Conservation (phyloP, 2,329 filamentous ascomycete genomes). For the Thelonectria rubi region DNA sequence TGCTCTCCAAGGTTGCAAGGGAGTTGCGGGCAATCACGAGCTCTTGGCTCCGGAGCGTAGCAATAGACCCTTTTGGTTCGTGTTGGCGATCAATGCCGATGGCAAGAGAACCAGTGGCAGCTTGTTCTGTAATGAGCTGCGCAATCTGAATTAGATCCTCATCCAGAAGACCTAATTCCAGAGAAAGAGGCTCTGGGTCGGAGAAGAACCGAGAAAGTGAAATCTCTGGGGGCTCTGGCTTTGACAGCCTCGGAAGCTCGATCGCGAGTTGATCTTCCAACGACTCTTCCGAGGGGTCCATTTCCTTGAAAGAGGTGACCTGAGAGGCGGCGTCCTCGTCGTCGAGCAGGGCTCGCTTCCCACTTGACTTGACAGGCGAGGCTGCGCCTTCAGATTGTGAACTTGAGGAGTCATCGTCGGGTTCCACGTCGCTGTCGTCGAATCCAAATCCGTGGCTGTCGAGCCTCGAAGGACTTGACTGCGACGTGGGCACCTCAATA, state of each 20-base stretch:
- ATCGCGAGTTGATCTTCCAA: constrained; percentile 57
- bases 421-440: constrained; percentile 61
- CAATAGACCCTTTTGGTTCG: constrained; percentile 34
- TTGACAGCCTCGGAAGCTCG: constrained; percentile 60
- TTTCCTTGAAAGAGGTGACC: constrained; percentile 60
- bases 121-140: constrained; percentile 77
- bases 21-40: constrained; percentile 58
- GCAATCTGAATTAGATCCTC: constrained; percentile 72
- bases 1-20: constrained; percentile 57
- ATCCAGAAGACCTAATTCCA: constrained; percentile 59
- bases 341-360: constrained; percentile 53
- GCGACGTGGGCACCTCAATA: constrained; percentile 37
- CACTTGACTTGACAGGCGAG: constrained; percentile 60
- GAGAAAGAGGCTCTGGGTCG: constrained; percentile 63
- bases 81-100: constrained; percentile 41
- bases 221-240: constrained; percentile 58
- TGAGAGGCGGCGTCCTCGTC: constrained; percentile 66
- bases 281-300: constrained; percentile 55
- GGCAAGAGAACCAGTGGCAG: constrained; percentile 61
- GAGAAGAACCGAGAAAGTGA: constrained; percentile 65
- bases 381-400: constrained; percentile 59
- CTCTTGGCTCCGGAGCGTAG: constrained; percentile 51
- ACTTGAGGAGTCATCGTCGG: constrained; percentile 65
- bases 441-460: constrained; percentile 53
- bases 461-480: constrained; percentile 50